Base-by-base conservation (phyloP, 2,329 filamentous ascomycete species). In the Diaporthe ilicicola region DNA sequence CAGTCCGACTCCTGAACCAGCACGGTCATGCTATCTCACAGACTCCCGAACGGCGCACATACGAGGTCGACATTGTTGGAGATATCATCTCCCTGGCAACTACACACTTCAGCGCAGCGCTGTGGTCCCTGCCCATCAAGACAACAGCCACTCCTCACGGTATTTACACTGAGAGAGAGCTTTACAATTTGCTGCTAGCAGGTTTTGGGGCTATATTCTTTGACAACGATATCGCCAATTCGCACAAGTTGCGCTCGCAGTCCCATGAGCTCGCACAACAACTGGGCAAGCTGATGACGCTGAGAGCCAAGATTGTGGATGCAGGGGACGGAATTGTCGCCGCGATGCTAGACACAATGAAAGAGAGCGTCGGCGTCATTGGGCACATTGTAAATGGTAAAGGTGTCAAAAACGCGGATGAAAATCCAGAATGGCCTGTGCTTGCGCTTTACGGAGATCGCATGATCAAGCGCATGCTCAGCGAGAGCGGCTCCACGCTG, bases 181-280 rank as follows among this genome's bases (percentile, higher is more conserved):
- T 89, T 65, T 89, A 88, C 77, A 84, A 83, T 78, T 82, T 89
- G 10, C 82, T 91, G 22, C 83, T 88, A 0, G 84, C 88, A 15
- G 83, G 91, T 65, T 91, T 88, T 80, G 85, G 85, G 61, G 80
- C 84, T 75, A 84, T 90, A 71, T 88, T 89, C 83, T 85, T 87
- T 78, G 84, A 89, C 76, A 78, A 85, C 19, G 87, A 92, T 76
- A 81, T 85, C 29, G 85, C 83, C 71, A 91, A 88, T 76, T 88
- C 84, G 8, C 91, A 87, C 79, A 85, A 85, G 54, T 81, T 90
- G 70, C 86, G 82, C 72, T 82, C 83, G 65, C 84, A 83, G n/a
- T 85, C 84, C 19, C 81, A 81, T 61, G 82, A 85, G 34, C 79
- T 90, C 17, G 82, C 85, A 0, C 80, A 85, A 69, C 50, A 67